These are phyloP conservation scores for Leccinum subrobustum DNA, from an alignment of 1,284 basidiomycete species.

Conservation along the genomic window DNA sequence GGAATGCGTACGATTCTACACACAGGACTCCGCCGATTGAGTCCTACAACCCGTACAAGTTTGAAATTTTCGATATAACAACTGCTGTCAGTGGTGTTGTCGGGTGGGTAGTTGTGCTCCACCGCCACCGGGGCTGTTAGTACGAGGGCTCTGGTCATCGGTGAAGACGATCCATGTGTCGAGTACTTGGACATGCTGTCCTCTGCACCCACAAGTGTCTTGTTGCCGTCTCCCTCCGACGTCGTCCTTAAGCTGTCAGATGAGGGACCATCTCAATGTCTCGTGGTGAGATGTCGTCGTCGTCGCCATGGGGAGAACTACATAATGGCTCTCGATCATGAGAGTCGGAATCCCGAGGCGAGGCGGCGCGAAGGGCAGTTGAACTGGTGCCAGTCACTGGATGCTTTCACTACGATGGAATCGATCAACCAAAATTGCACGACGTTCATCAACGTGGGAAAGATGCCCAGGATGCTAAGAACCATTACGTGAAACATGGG, in stretches of 20 bases:
- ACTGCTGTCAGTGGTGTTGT: slow-evolving; percentile 28
- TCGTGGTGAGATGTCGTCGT: slow-evolving; percentile 35
- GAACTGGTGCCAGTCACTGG: slow-evolving; percentile 30
- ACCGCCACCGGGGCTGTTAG: slow-evolving; percentile 31
- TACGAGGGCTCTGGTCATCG: slow-evolving; percentile 23
- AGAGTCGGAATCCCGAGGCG: slow-evolving; percentile 36
- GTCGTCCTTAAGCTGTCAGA: slow-evolving; percentile 35
- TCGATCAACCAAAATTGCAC: slow-evolving; percentile 88
- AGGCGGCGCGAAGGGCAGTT: slow-evolving; percentile 40
- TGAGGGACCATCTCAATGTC: slow-evolving; percentile 48
- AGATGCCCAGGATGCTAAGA: slow-evolving; percentile 83
- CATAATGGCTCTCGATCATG: slow-evolving; percentile 62
- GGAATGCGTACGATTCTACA: too few species aligned
- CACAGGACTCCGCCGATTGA: too few species aligned
- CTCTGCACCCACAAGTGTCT: slow-evolving; percentile 30
- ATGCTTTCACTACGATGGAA: slow-evolving; percentile 76
- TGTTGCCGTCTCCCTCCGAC: slow-evolving; percentile 29
- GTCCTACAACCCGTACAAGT: too few species aligned
- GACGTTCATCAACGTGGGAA: slow-evolving; percentile 92
- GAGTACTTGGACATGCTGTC: slow-evolving; percentile 34
- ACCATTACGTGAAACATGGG: slow-evolving; percentile 10
- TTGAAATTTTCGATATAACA: too few species aligned
- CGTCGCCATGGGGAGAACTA: slow-evolving; percentile 51
- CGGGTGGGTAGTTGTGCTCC: slow-evolving; percentile 63
- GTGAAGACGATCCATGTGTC: slow-evolving; percentile 31